phyloP scores from a whole-genome alignment of 2,329 filamentous ascomycete species.

The Colletotrichum graminicola region DNA sequence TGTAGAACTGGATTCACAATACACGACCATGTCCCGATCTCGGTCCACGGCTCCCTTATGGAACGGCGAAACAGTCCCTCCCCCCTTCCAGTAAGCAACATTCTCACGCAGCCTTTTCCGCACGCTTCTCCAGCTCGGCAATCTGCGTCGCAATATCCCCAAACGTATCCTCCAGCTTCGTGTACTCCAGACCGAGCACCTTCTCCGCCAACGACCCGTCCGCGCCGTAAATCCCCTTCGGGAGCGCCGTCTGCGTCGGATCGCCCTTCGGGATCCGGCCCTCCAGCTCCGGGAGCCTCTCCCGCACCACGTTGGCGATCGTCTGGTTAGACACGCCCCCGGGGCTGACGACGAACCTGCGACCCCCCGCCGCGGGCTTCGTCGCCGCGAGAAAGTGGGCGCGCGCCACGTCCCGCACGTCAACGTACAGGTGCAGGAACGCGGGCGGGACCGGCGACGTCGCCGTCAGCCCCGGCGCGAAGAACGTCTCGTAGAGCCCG shows the following conservation, averaged over 20 bases:
- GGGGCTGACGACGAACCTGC: constrained; percentile 44
- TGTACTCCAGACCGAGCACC: constrained; percentile 45
- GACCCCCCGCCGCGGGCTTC: constrained; percentile 45
- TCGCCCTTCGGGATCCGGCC: constrained; percentile 44
- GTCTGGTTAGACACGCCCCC: constrained; percentile 44
- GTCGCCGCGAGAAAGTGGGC: constrained; percentile 46
- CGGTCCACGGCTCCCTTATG: too few species aligned
- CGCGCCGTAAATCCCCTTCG: constrained; percentile 42
- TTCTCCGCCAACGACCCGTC: constrained; percentile 42
- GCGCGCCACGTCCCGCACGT: constrained; percentile 47
- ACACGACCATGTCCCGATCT: not conserved
- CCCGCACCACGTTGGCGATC: constrained; percentile 44
- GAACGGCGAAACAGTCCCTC: not conserved
- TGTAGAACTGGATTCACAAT: not conserved
- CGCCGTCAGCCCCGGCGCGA: constrained; percentile 12
- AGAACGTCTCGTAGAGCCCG: constrained; percentile 26
- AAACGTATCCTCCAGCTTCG: constrained; percentile 42
- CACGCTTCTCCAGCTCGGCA: constrained; percentile 42
- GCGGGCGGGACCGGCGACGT: constrained; percentile 38
- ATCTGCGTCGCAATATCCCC: constrained; percentile 44
- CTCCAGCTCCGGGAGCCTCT: constrained; percentile 41
- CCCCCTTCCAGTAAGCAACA: too few species aligned
- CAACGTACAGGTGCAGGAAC: constrained; percentile 46
- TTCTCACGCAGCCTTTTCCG: not conserved
- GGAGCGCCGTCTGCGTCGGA: constrained; percentile 37